Evolutionary conservation across 768 basidiomycete species (phyloP).

Genomic region (Phlegmacium glaucopus): DNA sequence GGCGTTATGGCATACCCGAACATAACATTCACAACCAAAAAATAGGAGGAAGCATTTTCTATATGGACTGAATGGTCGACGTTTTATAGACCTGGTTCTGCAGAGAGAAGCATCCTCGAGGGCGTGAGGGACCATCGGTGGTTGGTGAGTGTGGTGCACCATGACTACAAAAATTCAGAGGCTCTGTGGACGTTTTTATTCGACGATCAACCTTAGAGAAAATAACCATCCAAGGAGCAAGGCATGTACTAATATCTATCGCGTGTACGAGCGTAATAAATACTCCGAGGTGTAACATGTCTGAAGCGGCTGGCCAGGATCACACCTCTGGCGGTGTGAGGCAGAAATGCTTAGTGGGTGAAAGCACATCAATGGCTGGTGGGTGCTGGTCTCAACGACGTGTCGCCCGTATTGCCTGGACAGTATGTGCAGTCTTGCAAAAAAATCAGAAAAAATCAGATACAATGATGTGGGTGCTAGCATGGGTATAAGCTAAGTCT

Average conservation of each 20-base stretch:
- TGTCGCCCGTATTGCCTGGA: no score
- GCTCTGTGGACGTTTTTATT: constrained; percentile 87
- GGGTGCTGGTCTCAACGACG: no score
- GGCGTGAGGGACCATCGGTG: constrained; percentile 69
- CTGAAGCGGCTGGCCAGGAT: no score
- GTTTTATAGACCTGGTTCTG: constrained; percentile 74
- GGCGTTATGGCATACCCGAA: background rate
- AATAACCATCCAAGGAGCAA: no score
- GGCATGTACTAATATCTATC: no score
- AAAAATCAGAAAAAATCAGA: no score
- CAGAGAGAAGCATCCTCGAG: constrained; percentile 72
- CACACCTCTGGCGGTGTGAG: no score
- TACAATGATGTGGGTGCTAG: background rate
- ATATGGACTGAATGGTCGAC: constrained; percentile 96
- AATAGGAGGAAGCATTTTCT: constrained; percentile 91
- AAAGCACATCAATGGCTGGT: no score
- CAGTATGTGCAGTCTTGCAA: no score
- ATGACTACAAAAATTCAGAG: constrained; percentile 79
- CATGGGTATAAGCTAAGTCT: background rate
- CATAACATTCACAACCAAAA: constrained; percentile 3
- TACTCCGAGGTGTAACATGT: no score
- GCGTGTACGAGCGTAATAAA: no score
- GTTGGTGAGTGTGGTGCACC: constrained; percentile 91
- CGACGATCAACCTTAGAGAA: constrained; percentile 19
- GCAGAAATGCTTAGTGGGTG: no score